Conservation (phyloP, 306 rosid genomes). For the Prunus armeniaca region DNA sequence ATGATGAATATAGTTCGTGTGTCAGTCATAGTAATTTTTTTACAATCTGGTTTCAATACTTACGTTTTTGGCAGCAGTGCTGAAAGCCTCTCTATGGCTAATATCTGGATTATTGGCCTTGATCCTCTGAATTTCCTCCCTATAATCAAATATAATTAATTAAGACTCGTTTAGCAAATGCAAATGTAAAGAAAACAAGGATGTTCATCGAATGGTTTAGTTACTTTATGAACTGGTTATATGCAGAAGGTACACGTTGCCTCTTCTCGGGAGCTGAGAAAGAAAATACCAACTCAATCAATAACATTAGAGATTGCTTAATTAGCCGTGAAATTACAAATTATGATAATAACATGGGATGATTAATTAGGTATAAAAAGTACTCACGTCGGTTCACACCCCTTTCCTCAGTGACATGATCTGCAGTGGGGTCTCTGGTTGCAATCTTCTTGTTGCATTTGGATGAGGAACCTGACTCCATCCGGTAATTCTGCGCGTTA, state of each 20-base stretch:
- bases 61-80: slow-evolving; percentile 97
- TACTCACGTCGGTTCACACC: slow-evolving; percentile 78
- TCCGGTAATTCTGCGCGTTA: slow-evolving; percentile 51
- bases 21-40: too few species aligned
- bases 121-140: slow-evolving; percentile 99
- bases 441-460: slow-evolving; percentile 76
- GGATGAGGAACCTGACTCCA: slow-evolving; percentile 69
- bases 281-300: slow-evolving; percentile 58
- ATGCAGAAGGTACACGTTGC: slow-evolving; percentile 99
- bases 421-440: slow-evolving; percentile 52
- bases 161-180: not conserved
- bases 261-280: slow-evolving; percentile 99
- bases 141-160: slow-evolving; percentile 9
- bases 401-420: slow-evolving; percentile 51
- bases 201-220: not conserved
- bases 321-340: not conserved
- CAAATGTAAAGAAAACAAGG: not conserved
- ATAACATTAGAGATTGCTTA: not conserved
- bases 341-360: not conserved
- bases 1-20: not conserved
- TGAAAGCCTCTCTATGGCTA: slow-evolving; percentile 95
- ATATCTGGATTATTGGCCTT: slow-evolving; percentile 96
- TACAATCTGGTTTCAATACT: not conserved
- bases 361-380: not conserved
- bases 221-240: slow-evolving; percentile 98